These are phyloP conservation scores for Taphrina betulina DNA, from an alignment of 1,139 yeast genomes.

Conservation along the genomic window DNA sequence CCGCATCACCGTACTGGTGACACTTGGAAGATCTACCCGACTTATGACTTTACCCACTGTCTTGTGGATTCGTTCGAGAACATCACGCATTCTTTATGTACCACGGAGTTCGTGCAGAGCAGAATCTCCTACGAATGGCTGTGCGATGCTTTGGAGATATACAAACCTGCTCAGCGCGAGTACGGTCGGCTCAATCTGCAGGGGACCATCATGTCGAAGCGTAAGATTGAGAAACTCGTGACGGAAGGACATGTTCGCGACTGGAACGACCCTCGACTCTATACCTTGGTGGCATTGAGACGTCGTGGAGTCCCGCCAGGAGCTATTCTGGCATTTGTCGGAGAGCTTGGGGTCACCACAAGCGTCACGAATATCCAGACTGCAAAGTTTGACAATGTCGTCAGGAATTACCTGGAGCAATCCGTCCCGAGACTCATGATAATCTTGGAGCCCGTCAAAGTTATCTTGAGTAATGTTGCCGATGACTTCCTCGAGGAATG, in stretches of 20 bases:
- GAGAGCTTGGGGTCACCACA: slow-evolving; percentile 95
- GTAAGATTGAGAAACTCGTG: slow-evolving; percentile 92
- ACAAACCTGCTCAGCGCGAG: slow-evolving; percentile 98
- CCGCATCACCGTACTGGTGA: slow-evolving; percentile 95
- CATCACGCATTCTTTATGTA: slow-evolving; percentile 52
- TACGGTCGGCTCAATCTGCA: slow-evolving; percentile 94
- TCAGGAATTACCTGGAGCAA: slow-evolving; percentile 82
- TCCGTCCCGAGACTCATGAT: slow-evolving; percentile 95
- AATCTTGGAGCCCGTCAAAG: slow-evolving; percentile 80
- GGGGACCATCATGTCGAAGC: slow-evolving; percentile 90
- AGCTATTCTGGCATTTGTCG: slow-evolving; percentile 86
- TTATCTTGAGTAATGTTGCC: slow-evolving; percentile 75
- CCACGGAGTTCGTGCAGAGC: slow-evolving; percentile 63
- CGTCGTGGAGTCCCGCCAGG: slow-evolving; percentile 99
- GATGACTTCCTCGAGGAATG: slow-evolving; percentile 70
- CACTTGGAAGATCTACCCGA: slow-evolving; percentile 97
- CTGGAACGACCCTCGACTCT: slow-evolving; percentile 98
- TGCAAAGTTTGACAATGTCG: slow-evolving; percentile 81
- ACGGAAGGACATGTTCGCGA: slow-evolving; percentile 79
- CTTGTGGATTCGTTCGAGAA: slow-evolving; percentile 96
- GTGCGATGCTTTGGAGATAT: slow-evolving; percentile 91
- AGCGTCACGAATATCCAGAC: slow-evolving; percentile 88
- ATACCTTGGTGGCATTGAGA: slow-evolving; percentile 87
- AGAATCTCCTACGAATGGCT: slow-evolving; percentile 98
- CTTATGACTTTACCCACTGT: slow-evolving; percentile 98